Conservation (phyloP, 2,329 filamentous ascomycete genomes). For the Raffaelea deltoideospora region DNA sequence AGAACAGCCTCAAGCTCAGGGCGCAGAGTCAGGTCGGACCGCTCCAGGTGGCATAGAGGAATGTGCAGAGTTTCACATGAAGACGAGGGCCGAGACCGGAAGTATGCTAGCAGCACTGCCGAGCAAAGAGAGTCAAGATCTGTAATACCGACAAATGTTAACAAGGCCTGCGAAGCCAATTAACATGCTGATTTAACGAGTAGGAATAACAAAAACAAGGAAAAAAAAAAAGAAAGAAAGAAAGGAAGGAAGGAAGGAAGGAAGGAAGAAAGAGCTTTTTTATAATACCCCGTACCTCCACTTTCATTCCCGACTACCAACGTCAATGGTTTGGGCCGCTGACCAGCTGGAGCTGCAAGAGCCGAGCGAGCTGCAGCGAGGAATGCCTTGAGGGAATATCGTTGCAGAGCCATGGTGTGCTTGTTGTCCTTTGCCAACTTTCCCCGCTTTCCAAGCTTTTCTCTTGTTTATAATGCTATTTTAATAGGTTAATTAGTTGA, state of each 20-base stretch:
- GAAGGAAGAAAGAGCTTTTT: too few relatives aligned
- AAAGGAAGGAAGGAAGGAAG: too few relatives aligned
- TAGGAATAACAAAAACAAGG: too few relatives aligned
- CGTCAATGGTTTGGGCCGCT: conserved; percentile 32
- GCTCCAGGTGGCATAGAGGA: conserved; percentile 56
- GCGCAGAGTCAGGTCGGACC: conserved; percentile 52
- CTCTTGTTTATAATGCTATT: too few relatives aligned
- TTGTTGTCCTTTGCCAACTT: neutral
- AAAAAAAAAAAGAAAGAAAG: too few relatives aligned
- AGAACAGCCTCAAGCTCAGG: conserved; percentile 58
- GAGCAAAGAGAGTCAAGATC: conserved; percentile 72
- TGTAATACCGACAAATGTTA: conserved; percentile 15
- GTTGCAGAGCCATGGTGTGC: conserved; percentile 2
- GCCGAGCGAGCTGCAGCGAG: conserved; percentile 32
- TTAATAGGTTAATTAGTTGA: too few relatives aligned
- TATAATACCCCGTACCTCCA: too few relatives aligned
- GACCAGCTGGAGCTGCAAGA: conserved; percentile 24
- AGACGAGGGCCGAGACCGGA: conserved; percentile 46
- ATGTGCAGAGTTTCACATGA: conserved; percentile 48
- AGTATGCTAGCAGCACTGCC: conserved; percentile 58
- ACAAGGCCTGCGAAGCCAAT: too few relatives aligned
- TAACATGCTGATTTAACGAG: too few relatives aligned
- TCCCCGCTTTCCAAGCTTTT: too few relatives aligned
- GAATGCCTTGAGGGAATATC: conserved; percentile 32
- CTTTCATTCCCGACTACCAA: conserved; percentile 56